Evolutionary conservation across 768 basidiomycete genomes (phyloP).

Genomic region (Boletales sp.): DNA sequence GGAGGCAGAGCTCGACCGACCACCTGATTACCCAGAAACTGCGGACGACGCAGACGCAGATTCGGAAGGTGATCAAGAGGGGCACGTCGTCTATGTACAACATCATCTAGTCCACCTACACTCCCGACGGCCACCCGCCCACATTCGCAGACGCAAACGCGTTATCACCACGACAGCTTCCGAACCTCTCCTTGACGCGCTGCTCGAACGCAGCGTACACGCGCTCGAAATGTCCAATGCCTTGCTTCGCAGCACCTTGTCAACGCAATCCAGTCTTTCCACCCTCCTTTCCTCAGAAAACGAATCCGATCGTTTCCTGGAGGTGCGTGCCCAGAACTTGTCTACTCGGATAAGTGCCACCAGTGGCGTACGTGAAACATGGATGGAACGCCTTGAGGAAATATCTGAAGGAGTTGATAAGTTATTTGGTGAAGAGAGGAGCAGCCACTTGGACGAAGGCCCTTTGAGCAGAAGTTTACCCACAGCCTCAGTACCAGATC

Average conservation of each 20-base stretch:
- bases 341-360: conserved; percentile 49
- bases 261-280: conserved; percentile 57
- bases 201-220: conserved; percentile 78
- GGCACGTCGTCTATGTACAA: conserved; percentile 18
- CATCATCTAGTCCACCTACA: conserved; percentile 30
- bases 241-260: conserved; percentile 70
- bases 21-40: conserved; percentile 75
- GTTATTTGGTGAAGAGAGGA: conserved; percentile 39
- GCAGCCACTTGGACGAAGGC: conserved; percentile 13
- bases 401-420: conserved; percentile 62
- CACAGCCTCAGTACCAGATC: conserved; percentile 28
- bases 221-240: conserved; percentile 85
- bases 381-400: conserved; percentile 68
- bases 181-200: conserved; percentile 69
- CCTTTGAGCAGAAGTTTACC: conserved; percentile 47
- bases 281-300: conserved; percentile 47
- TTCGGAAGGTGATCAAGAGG: conserved; percentile 40
- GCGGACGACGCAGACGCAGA: conserved; percentile 77
- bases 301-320: conserved; percentile 42
- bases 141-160: conserved; percentile 27
- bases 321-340: conserved; percentile 48
- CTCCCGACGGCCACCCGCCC: conserved; percentile 28
- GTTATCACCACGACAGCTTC: conserved; percentile 19
- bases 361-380: conserved; percentile 45
- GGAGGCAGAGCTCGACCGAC: conserved; percentile 48